These are phyloP conservation scores for Oryza meyeriana DNA, from an alignment of 176 grass and related monocot species.

Conservation along the genomic window DNA sequence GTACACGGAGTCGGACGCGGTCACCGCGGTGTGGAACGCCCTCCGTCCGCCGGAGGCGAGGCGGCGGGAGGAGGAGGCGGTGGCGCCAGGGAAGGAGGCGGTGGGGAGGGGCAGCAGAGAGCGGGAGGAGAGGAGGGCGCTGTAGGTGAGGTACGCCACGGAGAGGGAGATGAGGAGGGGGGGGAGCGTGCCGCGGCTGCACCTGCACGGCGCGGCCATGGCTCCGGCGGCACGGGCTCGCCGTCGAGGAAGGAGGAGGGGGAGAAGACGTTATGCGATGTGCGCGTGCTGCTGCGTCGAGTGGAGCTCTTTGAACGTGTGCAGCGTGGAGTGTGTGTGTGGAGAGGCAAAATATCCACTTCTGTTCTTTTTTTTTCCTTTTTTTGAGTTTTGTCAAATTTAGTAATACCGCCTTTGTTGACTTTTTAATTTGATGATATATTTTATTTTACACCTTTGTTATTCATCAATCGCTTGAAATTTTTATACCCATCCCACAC, in stretches of 20 bases:
- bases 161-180: constrained; percentile 46
- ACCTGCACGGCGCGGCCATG: constrained; percentile 42
- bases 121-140: constrained; percentile 48
- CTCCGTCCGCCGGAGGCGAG: background rate
- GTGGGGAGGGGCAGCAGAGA: constrained; percentile 27
- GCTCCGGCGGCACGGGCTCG: background rate
- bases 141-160: constrained; percentile 71
- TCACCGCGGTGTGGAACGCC: constrained; percentile 88
- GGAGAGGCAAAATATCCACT: too few relatives aligned
- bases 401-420: too few relatives aligned
- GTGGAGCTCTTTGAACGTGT: too few relatives aligned
- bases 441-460: too few relatives aligned
- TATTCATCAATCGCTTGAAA: too few relatives aligned
- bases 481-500: too few relatives aligned
- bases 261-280: background rate
- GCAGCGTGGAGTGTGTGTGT: too few relatives aligned
- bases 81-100: constrained; percentile 12
- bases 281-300: too few relatives aligned
- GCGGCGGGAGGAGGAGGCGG: constrained; percentile 29
- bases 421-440: too few relatives aligned
- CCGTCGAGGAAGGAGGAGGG: background rate
- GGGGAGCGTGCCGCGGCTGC: constrained; percentile 24
- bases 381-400: too few relatives aligned
- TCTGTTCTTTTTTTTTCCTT: too few relatives aligned
- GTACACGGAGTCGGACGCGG: constrained; percentile 65